phyloP scores from a whole-genome alignment of 2,329 filamentous ascomycete genomes.

The Fonsecaea erecta region DNA sequence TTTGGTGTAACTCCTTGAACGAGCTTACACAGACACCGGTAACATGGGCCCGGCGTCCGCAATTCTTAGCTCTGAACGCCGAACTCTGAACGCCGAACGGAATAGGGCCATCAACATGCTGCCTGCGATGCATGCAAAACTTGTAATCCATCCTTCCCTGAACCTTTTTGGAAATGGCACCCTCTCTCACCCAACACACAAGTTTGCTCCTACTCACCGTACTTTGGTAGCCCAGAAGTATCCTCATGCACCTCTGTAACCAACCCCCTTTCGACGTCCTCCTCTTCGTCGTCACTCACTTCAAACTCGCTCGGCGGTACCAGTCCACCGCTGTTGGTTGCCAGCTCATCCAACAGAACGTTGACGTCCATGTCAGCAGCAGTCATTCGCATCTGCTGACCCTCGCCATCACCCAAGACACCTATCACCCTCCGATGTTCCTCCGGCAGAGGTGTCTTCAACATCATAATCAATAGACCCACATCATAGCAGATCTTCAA shows the following conservation, averaged over 20 bases:
- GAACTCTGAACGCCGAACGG: not conserved
- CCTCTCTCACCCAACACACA: not conserved
- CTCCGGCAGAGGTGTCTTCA: constrained; percentile 21
- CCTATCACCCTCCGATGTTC: constrained; percentile 9
- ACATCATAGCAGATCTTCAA: constrained; percentile 68
- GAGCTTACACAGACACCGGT: not conserved
- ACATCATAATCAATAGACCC: constrained; percentile 27
- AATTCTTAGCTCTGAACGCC: not conserved
- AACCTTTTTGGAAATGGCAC: not conserved
- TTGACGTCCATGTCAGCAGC: constrained; percentile 25
- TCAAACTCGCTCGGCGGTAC: constrained; percentile 20
- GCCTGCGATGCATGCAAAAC: not conserved
- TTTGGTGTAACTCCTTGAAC: not conserved
- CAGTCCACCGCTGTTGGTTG: constrained; percentile 2
- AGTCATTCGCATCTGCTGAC: constrained; percentile 17
- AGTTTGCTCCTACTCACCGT: not conserved
- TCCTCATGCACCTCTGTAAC: not conserved
- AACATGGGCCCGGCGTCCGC: not conserved
- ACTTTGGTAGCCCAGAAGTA: not conserved
- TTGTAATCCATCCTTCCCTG: not conserved
- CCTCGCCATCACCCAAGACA: not conserved
- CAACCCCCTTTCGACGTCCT: constrained; percentile 3
- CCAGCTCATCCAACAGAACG: constrained; percentile 20
- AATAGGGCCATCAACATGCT: not conserved
- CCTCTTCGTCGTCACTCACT: constrained; percentile 17